Evolutionary conservation across 352 stramenopile genomes (phyloP), one percentile per base, ranked within the genome.

Genomic region (Phytophthora boehmeriae): DNA sequence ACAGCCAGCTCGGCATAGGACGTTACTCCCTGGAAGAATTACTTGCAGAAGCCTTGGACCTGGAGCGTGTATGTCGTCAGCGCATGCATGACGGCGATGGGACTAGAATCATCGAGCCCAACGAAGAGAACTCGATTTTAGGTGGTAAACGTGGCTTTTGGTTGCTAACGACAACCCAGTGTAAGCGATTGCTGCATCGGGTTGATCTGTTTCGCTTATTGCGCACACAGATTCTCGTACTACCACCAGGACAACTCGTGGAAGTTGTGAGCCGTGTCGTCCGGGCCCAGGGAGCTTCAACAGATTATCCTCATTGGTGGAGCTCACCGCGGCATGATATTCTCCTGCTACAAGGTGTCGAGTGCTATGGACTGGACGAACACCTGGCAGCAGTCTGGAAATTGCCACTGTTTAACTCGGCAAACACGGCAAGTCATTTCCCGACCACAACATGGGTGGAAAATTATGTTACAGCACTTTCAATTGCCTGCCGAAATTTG

Each of bases 201-300:
- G 83, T 96, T 5, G 78, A 93, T 28, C 64, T 95, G 11, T 96
- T 96, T 48, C 80, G 83, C 0, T 16, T 87, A n/a, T 56, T 96
- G 25, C 86, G 88, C 16, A 74, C 63, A 16, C 66, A 93, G 27
- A 78, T 96, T 38, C 71, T 96, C 22, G 62, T 90, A 19, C 51
- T 94, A 19, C 72, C 81, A 5, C 79, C 80, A 6, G 68, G 67
- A 5, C 64, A 91, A 39, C 68, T 96, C n/a, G 68, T 89, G 4
- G 71, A 79, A 5, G 47, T 94, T 0, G 72, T 93, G 1, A 75
- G 59, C 30, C 74, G 72, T 20, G 76, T 96, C 0, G 67, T 92
- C 19, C 63, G 54, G 44, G 70, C 68, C 8, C 61, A 73, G 14
- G 34, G 52, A 1, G 32, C 62, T 3, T 60, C 61, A 13, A 78